Conservation (phyloP, 176 grass and related monocot species). For the Canna indica region DNA sequence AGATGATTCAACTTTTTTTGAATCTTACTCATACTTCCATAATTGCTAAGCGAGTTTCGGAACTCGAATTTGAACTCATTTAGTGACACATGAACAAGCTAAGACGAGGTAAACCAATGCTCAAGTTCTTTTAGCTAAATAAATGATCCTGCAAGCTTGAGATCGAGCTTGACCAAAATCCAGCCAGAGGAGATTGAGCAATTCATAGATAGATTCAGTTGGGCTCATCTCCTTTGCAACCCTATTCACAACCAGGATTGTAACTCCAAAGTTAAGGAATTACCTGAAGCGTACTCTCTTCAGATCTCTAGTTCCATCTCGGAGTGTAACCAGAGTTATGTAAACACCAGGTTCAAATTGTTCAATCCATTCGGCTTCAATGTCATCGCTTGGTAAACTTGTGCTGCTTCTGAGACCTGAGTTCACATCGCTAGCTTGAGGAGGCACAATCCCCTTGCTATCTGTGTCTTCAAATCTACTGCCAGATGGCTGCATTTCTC, state of each 20-base stretch:
- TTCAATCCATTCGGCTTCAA: slow-evolving; percentile 89
- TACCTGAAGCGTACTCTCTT: slow-evolving; percentile 98
- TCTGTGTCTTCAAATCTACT: slow-evolving; percentile 45
- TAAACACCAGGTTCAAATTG: slow-evolving; percentile 95
- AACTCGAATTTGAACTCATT: too few species aligned
- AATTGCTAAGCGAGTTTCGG: too few species aligned
- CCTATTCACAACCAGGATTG: neutral
- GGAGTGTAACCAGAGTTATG: slow-evolving; percentile 61
- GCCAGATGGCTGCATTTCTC: slow-evolving; percentile 18
- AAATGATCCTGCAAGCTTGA: too few species aligned
- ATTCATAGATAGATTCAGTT: too few species aligned
- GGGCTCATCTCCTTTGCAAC: neutral
- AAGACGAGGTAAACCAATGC: too few species aligned
- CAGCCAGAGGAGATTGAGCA: too few species aligned
- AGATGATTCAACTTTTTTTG: too few species aligned
- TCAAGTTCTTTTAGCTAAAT: too few species aligned
- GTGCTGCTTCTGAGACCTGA: slow-evolving; percentile 30
- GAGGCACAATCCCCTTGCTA: slow-evolving; percentile 26
- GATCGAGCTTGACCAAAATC: too few species aligned
- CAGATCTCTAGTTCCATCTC: slow-evolving; percentile 80
- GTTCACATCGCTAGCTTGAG: slow-evolving; percentile 38
- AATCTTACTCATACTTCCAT: too few species aligned
- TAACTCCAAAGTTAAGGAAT: neutral
- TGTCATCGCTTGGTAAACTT: slow-evolving; percentile 34
- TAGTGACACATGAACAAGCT: too few species aligned